Base-by-base conservation (phyloP, 176 grass and related monocot genomes). In the Paspalum notatum region DNA sequence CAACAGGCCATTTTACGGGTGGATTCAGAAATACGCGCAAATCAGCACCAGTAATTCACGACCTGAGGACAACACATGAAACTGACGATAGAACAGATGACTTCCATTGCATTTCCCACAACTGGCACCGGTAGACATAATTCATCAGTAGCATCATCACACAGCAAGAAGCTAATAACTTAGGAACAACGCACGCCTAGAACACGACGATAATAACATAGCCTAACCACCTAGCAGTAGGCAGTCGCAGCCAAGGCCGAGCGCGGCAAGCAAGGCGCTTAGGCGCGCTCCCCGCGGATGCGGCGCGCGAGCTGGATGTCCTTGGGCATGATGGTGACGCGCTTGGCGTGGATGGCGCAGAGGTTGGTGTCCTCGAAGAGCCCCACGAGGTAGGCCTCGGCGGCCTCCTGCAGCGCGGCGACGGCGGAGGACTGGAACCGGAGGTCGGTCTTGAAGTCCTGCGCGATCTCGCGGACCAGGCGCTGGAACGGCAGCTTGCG, bases 351-450 rank as follows among this genome's bases (percentile, higher is more conserved):
- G 70, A 98, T 98, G 63, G 92, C 90, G 64, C 95, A 98, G 21
- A 98, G 91, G 72, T 98, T 98, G 18, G 94, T 97, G 53, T 97
- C 94, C 85, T 94, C 87, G 57, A 97, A 97, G 0, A 97, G 89
- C 0, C 91, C 90, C 2, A 97, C 93, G n/a, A 96, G 90, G 72
- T 96, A 96, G 0, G 90, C 90, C 79, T 92, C 90, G 0, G 93
- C 93, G 4, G 90, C 93, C 80, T 97, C 90, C 82, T 97, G 90
- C 66, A 93, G 85, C 0, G 90, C 90, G 8, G 90, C 58, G 39
- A 96, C 85, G 12, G 87, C 85, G 4, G 93, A 90, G 60, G 82
- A 86, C 87, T 96, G 80, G 66, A 96, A 96, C 0, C 90, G 80
- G 26, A 96, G 85, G 51, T 96, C 87, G 6, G 90, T 96, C 90